Base-by-base conservation (phyloP, 2,329 filamentous ascomycete genomes). In the Dryadomyces sulphureus region DNA sequence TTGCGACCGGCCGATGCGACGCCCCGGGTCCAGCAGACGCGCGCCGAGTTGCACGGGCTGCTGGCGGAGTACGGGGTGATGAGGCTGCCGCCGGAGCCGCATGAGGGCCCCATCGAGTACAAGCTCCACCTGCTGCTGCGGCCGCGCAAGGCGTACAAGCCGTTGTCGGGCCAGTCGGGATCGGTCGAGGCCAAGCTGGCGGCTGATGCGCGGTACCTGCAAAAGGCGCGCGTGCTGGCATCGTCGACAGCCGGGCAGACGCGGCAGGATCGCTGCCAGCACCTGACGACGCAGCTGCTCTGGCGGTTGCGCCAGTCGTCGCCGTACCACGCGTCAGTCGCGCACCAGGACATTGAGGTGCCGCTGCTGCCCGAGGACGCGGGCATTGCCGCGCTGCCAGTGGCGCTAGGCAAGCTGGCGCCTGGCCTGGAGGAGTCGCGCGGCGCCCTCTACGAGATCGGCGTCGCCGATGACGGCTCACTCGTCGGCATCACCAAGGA, bases 281-380 rank as follows among this genome's bases (percentile, higher is more conserved):
- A 95, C 56, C 66, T 98, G 51, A 98, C 90, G 0, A 98, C 92
- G 0, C 92, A 98, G 61, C 70, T 98, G 21, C 67, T 98, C 7
- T 98, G 92, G 92, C 76, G 92, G 42, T 64, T 98, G 48, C 89
- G 96, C 59, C 92, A 98, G 60, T 95, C 90, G 1, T 94, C 86
- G 8, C 86, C 88, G 1, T 86, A 93, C 60, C 89, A 95, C 63
- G 79, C 84, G 2, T 84, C 84, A 7, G 84, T 84, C 21, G 81
- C 81, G 5, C 79, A 78, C 20, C 53, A 55, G 3, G 80, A 86
- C 48, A 68, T 87, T 16, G 76, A 88, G 9, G 65, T 94, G 22
- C 88, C 88, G 0, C 74, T 78, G 49, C 47, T 56, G 7, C 85
- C 86, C 0, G 79, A 89, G 46, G 71, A 74, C 34, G 64, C 57